A percentile compares a stretch with the other conserved stretches of the same genome.
These are phyloP conservation scores for Nothopassalora personata DNA, from an alignment of 2,329 filamentous ascomycete species.

Conservation along the genomic window DNA sequence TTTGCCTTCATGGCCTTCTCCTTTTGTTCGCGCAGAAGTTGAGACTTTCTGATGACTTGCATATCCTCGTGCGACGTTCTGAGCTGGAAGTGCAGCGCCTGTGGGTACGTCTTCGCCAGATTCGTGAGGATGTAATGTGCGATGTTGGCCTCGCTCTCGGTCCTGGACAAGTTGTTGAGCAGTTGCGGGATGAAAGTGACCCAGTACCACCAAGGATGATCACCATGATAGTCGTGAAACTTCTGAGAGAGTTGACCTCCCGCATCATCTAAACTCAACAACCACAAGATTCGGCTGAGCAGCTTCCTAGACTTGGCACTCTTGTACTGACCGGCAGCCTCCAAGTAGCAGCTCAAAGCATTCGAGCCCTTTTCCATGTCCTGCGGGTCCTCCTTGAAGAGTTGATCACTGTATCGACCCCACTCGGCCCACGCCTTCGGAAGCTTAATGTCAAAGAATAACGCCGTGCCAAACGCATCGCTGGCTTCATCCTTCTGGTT, in stretches of 20 bases:
- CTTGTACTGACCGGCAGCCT: slow-evolving; percentile 94
- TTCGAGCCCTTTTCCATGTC: slow-evolving; percentile 82
- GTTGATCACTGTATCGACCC: slow-evolving; percentile 95
- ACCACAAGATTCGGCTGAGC: slow-evolving; percentile 87
- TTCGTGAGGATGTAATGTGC: slow-evolving; percentile 82
- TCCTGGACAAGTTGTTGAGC: slow-evolving; percentile 77
- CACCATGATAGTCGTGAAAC: slow-evolving; percentile 95
- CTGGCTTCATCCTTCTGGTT: slow-evolving; percentile 87
- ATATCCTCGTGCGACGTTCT: slow-evolving; percentile 93
- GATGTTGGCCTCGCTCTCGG: slow-evolving; percentile 72
- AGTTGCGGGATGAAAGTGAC: slow-evolving; percentile 98
- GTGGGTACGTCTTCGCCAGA: slow-evolving; percentile 92
- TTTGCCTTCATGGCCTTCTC: slow-evolving; percentile 48
- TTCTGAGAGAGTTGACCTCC: slow-evolving; percentile 77
- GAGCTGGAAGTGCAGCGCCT: slow-evolving; percentile 90
- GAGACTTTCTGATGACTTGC: slow-evolving; percentile 81
- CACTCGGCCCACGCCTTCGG: slow-evolving; percentile 99
- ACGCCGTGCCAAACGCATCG: slow-evolving; percentile 84
- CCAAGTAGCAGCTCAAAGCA: slow-evolving; percentile 90
- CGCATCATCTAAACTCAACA: slow-evolving; percentile 86
- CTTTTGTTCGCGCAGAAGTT: slow-evolving; percentile 51
- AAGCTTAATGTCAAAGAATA: slow-evolving; percentile 92
- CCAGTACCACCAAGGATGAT: slow-evolving; percentile 99
- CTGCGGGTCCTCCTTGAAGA: slow-evolving; percentile 84
- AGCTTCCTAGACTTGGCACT: slow-evolving; percentile 93